These are phyloP conservation scores for Melastoma candidum DNA, from an alignment of 441 rosid genomes.

Conservation along the genomic window DNA sequence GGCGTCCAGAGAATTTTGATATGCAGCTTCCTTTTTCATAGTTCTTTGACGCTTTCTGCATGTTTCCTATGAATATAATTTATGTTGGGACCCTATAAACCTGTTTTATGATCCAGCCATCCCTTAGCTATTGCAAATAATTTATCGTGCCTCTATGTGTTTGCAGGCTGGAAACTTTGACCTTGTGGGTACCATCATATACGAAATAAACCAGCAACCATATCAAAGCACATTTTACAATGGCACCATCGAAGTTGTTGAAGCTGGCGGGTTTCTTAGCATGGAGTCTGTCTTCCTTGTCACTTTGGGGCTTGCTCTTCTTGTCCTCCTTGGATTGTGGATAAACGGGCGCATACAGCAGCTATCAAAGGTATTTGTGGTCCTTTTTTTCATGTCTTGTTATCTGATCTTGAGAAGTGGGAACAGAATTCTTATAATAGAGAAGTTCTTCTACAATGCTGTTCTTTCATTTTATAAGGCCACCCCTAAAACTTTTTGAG, in stretches of 20 bases:
- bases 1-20: too few species aligned
- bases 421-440: too few species aligned
- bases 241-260: constrained; percentile 90
- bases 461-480: too few species aligned
- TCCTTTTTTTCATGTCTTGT: not conserved
- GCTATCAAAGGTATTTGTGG: constrained; percentile 58
- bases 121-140: too few species aligned
- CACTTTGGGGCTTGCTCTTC: constrained; percentile 79
- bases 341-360: constrained; percentile 71
- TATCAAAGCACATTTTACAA: constrained; percentile 76
- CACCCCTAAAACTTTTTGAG: too few species aligned
- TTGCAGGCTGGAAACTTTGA: constrained; percentile 91
- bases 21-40: too few species aligned
- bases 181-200: constrained; percentile 79
- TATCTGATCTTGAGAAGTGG: not conserved
- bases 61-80: too few species aligned
- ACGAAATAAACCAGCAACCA: constrained; percentile 75
- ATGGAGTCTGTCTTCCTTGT: constrained; percentile 84
- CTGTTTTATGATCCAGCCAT: too few species aligned
- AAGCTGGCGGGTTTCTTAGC: constrained; percentile 73
- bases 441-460: too few species aligned
- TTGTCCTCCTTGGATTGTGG: constrained; percentile 78
- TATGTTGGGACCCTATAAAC: too few species aligned
- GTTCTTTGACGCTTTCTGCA: too few species aligned
- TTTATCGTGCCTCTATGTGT: not conserved